Conservation (phyloP, 1,284 basidiomycete species). For the Ustilago hordei region DNA sequence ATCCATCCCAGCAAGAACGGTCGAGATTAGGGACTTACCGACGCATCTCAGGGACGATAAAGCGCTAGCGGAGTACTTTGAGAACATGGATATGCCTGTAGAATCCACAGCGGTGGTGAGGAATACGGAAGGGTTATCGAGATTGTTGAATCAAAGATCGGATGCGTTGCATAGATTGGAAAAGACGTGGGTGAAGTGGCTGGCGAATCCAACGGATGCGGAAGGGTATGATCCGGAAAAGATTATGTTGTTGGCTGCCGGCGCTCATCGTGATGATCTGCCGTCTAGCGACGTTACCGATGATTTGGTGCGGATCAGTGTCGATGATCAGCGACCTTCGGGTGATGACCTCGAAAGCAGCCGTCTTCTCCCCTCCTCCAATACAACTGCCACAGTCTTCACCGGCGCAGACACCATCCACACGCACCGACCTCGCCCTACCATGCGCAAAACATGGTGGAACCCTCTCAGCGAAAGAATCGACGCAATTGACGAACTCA, state of each 20-base stretch:
- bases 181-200: constrained; percentile 83
- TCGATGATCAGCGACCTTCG: constrained; percentile 6
- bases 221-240: constrained; percentile 77
- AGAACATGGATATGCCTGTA: constrained; percentile 75
- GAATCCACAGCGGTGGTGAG: constrained; percentile 91
- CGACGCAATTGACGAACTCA: constrained; percentile 61
- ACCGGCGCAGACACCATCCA: constrained; percentile 47
- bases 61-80: constrained; percentile 91
- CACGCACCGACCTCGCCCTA: constrained; percentile 45
- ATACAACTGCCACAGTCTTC: constrained; percentile 13
- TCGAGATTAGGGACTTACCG: constrained; percentile 87
- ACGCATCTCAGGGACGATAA: constrained; percentile 84
- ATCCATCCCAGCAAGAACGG: constrained; percentile 90
- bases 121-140: constrained; percentile 81
- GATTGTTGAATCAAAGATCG: constrained; percentile 81
- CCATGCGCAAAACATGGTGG: constrained; percentile 46
- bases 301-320: constrained; percentile 24
- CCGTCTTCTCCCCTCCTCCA: constrained; percentile 16
- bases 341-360: constrained; percentile 15
- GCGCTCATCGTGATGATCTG: constrained; percentile 28
- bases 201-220: constrained; percentile 88
- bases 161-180: constrained; percentile 83
- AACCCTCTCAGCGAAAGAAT: constrained; percentile 59
- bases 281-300: constrained; percentile 14
- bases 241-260: constrained; percentile 56